A percentile compares a stretch with the other conserved stretches of the same genome.
phyloP scores from a whole-genome alignment of 2,329 filamentous ascomycete species.

The Ascochyta rabiei region DNA sequence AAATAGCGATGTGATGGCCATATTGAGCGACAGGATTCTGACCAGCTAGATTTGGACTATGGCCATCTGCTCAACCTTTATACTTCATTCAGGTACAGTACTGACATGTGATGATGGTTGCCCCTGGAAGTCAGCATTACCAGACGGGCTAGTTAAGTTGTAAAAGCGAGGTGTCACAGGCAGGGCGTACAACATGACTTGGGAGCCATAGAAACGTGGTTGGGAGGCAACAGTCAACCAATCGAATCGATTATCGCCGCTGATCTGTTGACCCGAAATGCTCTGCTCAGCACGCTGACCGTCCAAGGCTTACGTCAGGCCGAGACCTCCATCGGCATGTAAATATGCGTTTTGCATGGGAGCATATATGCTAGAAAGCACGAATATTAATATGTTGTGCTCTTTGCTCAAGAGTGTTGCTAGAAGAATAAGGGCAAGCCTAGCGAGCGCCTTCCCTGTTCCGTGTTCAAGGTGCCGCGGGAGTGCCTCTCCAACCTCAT shows the following conservation, averaged over 20 bases:
- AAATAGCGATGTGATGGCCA: not conserved
- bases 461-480: too few species aligned
- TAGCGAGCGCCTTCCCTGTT: too few species aligned
- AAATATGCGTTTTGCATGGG: not conserved
- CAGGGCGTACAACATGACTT: not conserved
- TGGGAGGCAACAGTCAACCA: not conserved
- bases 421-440: too few species aligned
- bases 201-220: not conserved
- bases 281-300: not conserved
- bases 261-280: not conserved
- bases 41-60: not conserved
- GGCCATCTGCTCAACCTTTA: not conserved
- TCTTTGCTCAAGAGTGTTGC: too few species aligned
- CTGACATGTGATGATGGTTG: not conserved
- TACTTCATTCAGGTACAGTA: not conserved
- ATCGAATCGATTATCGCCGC: not conserved
- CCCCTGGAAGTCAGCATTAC: not conserved
- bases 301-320: conserved; percentile 3
- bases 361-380: not conserved
- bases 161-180: not conserved
- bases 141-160: not conserved
- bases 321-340: not conserved
- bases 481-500: too few species aligned
- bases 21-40: not conserved
- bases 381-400: too few species aligned